Evolutionary conservation across 192 early-diverging fungal species (phyloP), one percentile per base, ranked within the genome.

Genomic region (Backusella mclennaniae): DNA sequence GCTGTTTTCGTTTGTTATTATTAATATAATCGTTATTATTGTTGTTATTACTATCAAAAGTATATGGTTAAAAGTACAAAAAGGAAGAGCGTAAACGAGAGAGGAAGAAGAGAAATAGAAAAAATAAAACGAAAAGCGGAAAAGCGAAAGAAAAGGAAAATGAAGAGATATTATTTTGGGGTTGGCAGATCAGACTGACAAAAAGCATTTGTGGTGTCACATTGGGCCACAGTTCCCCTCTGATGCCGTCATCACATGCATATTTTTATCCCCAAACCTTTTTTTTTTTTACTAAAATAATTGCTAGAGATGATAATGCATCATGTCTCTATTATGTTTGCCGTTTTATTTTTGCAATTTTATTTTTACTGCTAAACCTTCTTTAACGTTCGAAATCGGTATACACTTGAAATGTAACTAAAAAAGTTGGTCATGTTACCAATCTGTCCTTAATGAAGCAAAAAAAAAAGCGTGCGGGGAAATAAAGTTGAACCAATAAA

Each of bases 221-320:
- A 23, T 59, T 59, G 53, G 21, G 17, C n/a, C 23, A 23, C 53
- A 59, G 7, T 59, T 59, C 53, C n/a, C 23, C 23, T 59, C 53
- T 59, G 53, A 59, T 59, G 53, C 53, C 53, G 53, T 59, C 53
- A 59, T 59, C 53, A 59, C 53, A 59, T 59, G 53, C 53, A 59
- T 59, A 59, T 26, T 59, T 21, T 59, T 26, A 59, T 59, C 53
- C 53, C 53, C 53, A 59, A 59, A 59, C 23, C 53, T 59, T 59
- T 59, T 59, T 59, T 52, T 52, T 56, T 59, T 59, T 56, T 11
- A 26, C 53, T 56, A 56, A 56, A 21, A 23, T 56, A 21, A 8
- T 56, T 26, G 17, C 21, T 9, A 56, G 7, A 23, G 21, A 23
- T 26, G 9, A 26, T 56, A 4, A 23, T 56, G 23, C 53, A 53